Evolutionary conservation across 495 filamentous ascomycete species (phyloP).

Genomic region (Penicillium lividum): DNA sequence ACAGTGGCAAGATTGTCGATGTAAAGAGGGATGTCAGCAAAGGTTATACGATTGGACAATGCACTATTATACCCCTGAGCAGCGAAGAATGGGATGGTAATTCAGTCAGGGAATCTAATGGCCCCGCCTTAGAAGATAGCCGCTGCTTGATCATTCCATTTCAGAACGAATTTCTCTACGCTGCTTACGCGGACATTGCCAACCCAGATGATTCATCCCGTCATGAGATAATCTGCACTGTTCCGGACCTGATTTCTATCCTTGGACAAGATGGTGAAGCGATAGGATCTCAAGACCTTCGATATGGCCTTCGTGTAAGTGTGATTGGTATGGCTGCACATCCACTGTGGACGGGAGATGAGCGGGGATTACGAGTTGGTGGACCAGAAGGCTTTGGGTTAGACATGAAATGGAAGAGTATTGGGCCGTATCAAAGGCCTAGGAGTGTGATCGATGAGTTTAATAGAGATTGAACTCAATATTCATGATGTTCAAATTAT

Average conservation of each 20-base stretch:
- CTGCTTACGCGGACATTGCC: slow-evolving; percentile 28
- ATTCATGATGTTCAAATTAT: too few relatives aligned
- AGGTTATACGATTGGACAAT: slow-evolving; percentile 56
- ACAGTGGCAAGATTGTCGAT: slow-evolving; percentile 61
- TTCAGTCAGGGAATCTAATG: not conserved
- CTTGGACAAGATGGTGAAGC: slow-evolving; percentile 34
- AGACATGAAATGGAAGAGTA: slow-evolving; percentile 26
- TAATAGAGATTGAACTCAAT: not conserved
- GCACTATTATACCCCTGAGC: slow-evolving; percentile 45
- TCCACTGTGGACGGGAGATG: slow-evolving; percentile 37
- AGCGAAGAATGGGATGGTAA: slow-evolving; percentile 16
- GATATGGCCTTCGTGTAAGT: slow-evolving; percentile 37
- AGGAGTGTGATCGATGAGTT: slow-evolving; percentile 30
- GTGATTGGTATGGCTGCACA: slow-evolving; percentile 40
- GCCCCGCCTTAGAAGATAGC: slow-evolving; percentile 6
- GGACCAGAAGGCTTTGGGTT: slow-evolving; percentile 34
- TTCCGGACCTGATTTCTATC: slow-evolving; percentile 37
- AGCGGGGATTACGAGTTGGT: slow-evolving; percentile 33
- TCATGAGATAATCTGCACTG: slow-evolving; percentile 32
- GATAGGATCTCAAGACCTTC: slow-evolving; percentile 35
- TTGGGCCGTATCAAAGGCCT: slow-evolving; percentile 25
- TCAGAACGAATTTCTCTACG: slow-evolving; percentile 65
- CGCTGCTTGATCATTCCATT: slow-evolving; percentile 56
- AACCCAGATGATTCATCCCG: slow-evolving; percentile 18
- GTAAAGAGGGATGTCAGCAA: slow-evolving; percentile 55